Evolutionary conservation across 225 moss, liverwort and hornwort species (phyloP), one percentile per base, ranked within the genome.

Genomic region (Sphagnum tenellum): DNA sequence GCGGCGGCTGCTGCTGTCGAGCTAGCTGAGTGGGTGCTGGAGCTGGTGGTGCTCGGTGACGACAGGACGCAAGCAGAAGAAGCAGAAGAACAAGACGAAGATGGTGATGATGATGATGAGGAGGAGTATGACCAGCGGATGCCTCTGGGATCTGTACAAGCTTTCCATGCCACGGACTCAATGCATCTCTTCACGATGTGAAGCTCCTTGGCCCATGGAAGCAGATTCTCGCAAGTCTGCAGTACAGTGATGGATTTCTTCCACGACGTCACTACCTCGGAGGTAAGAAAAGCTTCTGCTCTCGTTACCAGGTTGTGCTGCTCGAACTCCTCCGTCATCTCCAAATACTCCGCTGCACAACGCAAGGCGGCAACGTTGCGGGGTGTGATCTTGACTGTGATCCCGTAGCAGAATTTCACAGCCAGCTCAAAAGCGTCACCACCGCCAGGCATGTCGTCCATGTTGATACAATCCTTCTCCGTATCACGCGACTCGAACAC

Each of bases 91-190:
- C 29, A 29, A 29, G 29, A 29, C 29, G 29, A 29, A 29, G 29
- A 29, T 29, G 29, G 29, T 29, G 29, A 89, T 47, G 89, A 89
- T 1, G 90, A 91, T 91, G 91, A 95, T 49, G 88, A 82, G 56
- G 92, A 73, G 60, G 82, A 85, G 57, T 89, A 87, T 8, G 92
- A 92, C 89, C 93, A 94, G 56, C 86, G 84, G 68, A 94, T 88
- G 7, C 82, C 79, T 50, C 80, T 72, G 47, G 88, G 90, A 66
- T 94, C 94, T 48, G 90, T 84, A 67, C 79, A 90, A 44, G 90
- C 94, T 70, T 90, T 94, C 90, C 88, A 88, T 59, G 90, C 94
- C 47, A 94, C 74, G 58, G 90, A 88, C 75, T 94, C 94, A 55
- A 82, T 82, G 67, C 86, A 86, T 8, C 84, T 80, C 58, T 86